Evolutionary conservation across 1,284 basidiomycete species (phyloP).

Genomic region (Ceratobasidium papillatum): DNA sequence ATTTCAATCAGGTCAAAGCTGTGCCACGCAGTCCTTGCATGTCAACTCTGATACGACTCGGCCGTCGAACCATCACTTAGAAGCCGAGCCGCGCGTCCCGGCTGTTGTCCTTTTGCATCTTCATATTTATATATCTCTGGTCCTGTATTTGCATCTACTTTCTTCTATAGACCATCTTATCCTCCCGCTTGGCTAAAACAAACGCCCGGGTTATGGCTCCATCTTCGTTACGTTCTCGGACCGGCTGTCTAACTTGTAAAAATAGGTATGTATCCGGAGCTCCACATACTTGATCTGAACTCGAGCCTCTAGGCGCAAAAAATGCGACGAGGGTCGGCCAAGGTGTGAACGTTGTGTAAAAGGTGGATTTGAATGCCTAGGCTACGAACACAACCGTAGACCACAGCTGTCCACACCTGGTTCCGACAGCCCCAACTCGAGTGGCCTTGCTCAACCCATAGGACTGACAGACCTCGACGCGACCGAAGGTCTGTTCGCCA

Average conservation of each 20-base stretch:
- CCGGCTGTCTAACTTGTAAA: conserved; percentile 37
- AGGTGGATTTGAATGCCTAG: conserved; percentile 31
- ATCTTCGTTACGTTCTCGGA: conserved; percentile 36
- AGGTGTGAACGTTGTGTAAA: conserved; percentile 30
- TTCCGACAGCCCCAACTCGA: conserved; percentile 22
- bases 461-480: background rate
- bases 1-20: conserved; percentile 15
- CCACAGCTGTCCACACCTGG: conserved; percentile 14
- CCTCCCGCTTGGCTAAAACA: background rate
- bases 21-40: background rate
- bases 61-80: conserved; percentile 25
- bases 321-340: conserved; percentile 28
- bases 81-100: conserved; percentile 14
- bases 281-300: too few relatives aligned
- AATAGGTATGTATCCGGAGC: conserved; percentile 5
- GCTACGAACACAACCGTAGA: conserved; percentile 28
- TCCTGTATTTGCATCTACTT: background rate
- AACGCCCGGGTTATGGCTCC: conserved; percentile 21
- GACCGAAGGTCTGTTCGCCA: conserved; percentile 2
- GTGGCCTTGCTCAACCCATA: background rate
- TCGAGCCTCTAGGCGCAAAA: conserved; percentile 28
- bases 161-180: background rate
- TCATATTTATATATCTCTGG: conserved; percentile 12
- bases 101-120: background rate
- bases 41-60: conserved; percentile 17